Conservation (phyloP, 352 stramenopile genomes). For the Phytopythium sindhum region DNA sequence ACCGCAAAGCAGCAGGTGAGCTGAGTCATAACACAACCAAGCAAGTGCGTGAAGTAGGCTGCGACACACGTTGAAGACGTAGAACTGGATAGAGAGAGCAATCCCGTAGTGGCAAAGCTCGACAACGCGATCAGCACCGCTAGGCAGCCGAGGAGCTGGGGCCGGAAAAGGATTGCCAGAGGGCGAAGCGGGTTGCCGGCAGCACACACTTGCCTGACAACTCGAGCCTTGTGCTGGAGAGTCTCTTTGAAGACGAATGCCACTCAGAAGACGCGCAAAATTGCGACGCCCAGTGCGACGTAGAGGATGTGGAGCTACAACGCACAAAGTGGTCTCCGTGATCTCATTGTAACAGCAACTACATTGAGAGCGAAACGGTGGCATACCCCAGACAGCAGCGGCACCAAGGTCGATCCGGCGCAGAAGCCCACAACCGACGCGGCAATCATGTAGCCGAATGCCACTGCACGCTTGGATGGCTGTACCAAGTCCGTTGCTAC, state of each 20-base stretch:
- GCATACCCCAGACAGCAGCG: constrained; percentile 48
- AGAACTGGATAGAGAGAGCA: constrained; percentile 63
- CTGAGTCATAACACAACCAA: background rate
- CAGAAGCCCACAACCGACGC: constrained; percentile 51
- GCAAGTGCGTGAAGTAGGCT: no score
- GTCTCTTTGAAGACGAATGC: constrained; percentile 58
- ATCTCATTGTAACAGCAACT: constrained; percentile 25
- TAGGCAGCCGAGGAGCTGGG: constrained; percentile 55
- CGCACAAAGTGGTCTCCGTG: constrained; percentile 1
- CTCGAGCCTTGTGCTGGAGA: constrained; percentile 17
- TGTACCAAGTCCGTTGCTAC: constrained; percentile 54
- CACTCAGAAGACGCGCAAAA: constrained; percentile 48
- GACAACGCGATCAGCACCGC: constrained; percentile 64
- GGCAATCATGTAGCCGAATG: constrained; percentile 59
- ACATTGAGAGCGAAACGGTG: no score
- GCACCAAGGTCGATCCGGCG: constrained; percentile 34
- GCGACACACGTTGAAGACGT: constrained; percentile 57
- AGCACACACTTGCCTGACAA: constrained; percentile 20
- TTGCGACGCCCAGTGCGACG: constrained; percentile 36
- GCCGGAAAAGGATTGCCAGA: constrained; percentile 61
- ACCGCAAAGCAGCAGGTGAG: background rate
- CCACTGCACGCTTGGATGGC: constrained; percentile 40
- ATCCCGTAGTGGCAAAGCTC: constrained; percentile 49
- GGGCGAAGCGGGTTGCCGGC: constrained; percentile 52
- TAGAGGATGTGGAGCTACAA: constrained; percentile 45